Conservation (phyloP, 805 yeast species). For the Monosporozyma unispora region DNA sequence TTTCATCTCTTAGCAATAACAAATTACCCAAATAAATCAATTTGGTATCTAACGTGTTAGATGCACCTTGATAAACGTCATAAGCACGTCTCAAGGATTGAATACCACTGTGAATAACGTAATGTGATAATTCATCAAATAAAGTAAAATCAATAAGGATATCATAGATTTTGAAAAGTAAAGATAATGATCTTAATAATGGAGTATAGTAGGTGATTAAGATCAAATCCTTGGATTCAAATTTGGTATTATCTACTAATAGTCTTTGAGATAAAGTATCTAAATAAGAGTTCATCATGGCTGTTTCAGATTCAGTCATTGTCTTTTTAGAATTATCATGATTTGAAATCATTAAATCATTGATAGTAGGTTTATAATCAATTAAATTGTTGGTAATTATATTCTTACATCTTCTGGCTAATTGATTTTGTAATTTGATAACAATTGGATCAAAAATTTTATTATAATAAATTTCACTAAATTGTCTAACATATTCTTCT, state of each 20-base stretch:
- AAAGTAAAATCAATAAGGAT: conserved; percentile 58
- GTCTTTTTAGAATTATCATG: conserved; percentile 19
- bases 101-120: conserved; percentile 72
- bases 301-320: conserved; percentile 17
- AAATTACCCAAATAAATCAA: conserved; percentile 66
- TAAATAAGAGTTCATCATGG: conserved; percentile 6
- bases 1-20: conserved; percentile 57
- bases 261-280: conserved; percentile 1
- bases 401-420: conserved; percentile 70
- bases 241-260: background rate
- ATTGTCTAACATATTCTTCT: conserved; percentile 24
- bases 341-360: conserved; percentile 56
- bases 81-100: conserved; percentile 49
- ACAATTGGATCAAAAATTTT: conserved; percentile 60
- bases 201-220: conserved; percentile 53
- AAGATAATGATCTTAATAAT: conserved; percentile 52
- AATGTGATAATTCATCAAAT: conserved; percentile 84
- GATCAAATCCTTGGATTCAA: background rate
- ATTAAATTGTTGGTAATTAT: conserved; percentile 62
- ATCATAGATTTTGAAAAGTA: conserved; percentile 72
- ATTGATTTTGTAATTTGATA: conserved; percentile 69
- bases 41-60: conserved; percentile 41
- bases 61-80: conserved; percentile 36
- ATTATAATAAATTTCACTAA: conserved; percentile 38
- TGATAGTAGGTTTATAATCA: conserved; percentile 54